These are phyloP conservation scores for Rugonectria rugulosa DNA, from an alignment of 2,329 filamentous ascomycete genomes.

Conservation along the genomic window DNA sequence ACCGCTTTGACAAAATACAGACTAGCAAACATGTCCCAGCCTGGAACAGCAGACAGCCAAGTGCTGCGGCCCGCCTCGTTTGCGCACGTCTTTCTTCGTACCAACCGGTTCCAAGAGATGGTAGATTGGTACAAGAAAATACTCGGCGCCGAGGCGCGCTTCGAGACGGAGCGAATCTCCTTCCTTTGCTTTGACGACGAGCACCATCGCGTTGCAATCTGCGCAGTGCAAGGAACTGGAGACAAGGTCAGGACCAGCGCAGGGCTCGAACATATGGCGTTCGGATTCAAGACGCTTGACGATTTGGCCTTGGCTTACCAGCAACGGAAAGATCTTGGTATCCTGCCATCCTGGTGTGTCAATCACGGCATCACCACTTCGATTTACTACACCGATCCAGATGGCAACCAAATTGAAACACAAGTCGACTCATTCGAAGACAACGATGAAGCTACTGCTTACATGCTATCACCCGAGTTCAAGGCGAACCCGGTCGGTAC, in stretches of 20 bases:
- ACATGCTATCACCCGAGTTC: constrained; percentile 11
- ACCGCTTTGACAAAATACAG: too few relatives aligned
- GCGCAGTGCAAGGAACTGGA: background rate
- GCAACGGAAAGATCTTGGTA: constrained; percentile 1
- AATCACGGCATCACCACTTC: constrained; percentile 22
- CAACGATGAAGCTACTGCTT: constrained; percentile 12
- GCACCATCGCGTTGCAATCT: constrained; percentile 8
- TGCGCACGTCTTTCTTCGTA: constrained; percentile 10
- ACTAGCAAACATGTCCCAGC: too few relatives aligned
- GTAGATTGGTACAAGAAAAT: constrained; percentile 5
- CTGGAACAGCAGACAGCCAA: too few relatives aligned
- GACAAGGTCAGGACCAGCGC: background rate
- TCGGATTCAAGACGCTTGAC: background rate
- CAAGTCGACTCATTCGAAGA: constrained; percentile 22
- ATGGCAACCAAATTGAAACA: constrained; percentile 20
- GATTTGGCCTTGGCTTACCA: background rate
- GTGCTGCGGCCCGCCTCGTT: background rate
- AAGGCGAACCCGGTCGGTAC: constrained; percentile 17
- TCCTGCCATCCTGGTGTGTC: constrained; percentile 15
- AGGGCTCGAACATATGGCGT: background rate
- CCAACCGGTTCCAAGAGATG: constrained; percentile 1
- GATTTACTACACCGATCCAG: constrained; percentile 24
- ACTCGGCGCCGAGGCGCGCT: background rate
- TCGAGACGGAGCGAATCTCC: constrained; percentile 3
- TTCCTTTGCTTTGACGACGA: constrained; percentile 7